These are phyloP conservation scores for Takashimella koratensis DNA, from an alignment of 1,284 basidiomycete species.

Conservation along the genomic window DNA sequence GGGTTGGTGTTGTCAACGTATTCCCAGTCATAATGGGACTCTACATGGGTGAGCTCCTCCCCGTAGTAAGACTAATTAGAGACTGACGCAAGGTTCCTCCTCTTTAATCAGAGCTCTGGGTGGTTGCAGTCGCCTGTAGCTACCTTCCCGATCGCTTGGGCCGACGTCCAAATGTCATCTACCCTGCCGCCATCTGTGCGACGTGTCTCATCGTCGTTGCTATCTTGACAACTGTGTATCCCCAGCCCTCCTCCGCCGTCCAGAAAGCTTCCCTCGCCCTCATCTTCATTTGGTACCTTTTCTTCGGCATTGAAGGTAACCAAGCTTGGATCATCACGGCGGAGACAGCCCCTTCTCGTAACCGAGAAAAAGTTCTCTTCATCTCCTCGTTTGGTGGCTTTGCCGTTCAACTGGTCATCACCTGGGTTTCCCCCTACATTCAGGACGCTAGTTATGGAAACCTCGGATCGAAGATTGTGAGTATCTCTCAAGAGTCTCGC, in stretches of 20 bases:
- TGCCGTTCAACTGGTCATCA: conserved; percentile 10
- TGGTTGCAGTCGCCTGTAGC: neutral
- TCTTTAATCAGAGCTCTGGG: too few relatives aligned
- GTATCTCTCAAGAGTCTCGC: too few relatives aligned
- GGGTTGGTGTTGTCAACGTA: conserved; percentile 7
- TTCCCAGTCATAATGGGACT: neutral
- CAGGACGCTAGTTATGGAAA: conserved; percentile 23
- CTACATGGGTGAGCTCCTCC: too few relatives aligned
- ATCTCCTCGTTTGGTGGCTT: conserved; percentile 11
- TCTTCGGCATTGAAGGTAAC: conserved; percentile 7
- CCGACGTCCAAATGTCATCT: conserved; percentile 18
- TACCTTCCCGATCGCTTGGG: conserved; percentile 20
- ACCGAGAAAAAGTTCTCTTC: conserved; percentile 16
- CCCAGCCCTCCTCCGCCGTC: conserved; percentile 13
- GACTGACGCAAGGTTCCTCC: too few relatives aligned
- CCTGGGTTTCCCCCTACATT: conserved; percentile 23
- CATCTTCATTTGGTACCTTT: conserved; percentile 17
- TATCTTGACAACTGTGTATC: conserved; percentile 19
- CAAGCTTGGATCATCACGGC: conserved; percentile 18
- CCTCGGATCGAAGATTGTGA: conserved; percentile 12
- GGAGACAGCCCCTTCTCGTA: conserved; percentile 12
- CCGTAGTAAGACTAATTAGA: too few relatives aligned
- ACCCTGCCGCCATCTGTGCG: conserved; percentile 16
- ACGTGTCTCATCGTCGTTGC: conserved; percentile 17
- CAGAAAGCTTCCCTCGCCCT: conserved; percentile 16